Base-by-base conservation (phyloP, 2,329 filamentous ascomycete genomes). In the Myriosclerotinia scirpicola region DNA sequence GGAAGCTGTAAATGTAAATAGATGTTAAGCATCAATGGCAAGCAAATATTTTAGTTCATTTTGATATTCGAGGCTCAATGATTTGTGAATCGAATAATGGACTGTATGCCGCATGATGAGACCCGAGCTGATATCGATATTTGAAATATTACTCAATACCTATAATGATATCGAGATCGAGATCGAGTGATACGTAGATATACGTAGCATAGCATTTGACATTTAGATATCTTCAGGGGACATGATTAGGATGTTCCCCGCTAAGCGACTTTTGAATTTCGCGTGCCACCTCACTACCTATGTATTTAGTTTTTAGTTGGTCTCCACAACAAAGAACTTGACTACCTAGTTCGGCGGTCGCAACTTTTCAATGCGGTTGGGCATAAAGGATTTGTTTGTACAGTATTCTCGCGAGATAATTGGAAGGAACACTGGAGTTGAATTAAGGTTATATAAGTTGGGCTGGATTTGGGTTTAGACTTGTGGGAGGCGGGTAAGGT, bases 1-100 rank as follows among this genome's bases (percentile, higher is more conserved):
- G 65, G 46, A 34, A 50, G 54, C 59, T 61, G 63, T 70, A 70
- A 69, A 70, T 75, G 72, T 75, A 75, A 73, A 75, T 74, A 70
- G 71, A 68, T 67, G 55, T 70, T 68, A 69, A 59, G 70, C 69
- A 68, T 65, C 55, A 60, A 66, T 61, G 22, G 56, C 55, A 61
- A 66, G 38, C 64, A 53, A 66, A 56, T 59, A 48, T 65, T 65
- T 63, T 54, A 54, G 48, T 54, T 63, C 48, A 62, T 26, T 26
- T 40, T 52, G 59, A 15, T 11, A 8, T 36, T n/a, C n/a, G 22
- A n/a, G 54, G 22, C 22, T n/a, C 2, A 12, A 17, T 36, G n/a
- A 44, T 3, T 48, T 11, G 7, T 54, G 12, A 1, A 22, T 48
- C n/a, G n/a, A 36, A n/a, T 36, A 48, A 4, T 8, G 11, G 4